Evolutionary conservation across 345 rosid species (phyloP).

Genomic region (Eucalyptus microcorys): DNA sequence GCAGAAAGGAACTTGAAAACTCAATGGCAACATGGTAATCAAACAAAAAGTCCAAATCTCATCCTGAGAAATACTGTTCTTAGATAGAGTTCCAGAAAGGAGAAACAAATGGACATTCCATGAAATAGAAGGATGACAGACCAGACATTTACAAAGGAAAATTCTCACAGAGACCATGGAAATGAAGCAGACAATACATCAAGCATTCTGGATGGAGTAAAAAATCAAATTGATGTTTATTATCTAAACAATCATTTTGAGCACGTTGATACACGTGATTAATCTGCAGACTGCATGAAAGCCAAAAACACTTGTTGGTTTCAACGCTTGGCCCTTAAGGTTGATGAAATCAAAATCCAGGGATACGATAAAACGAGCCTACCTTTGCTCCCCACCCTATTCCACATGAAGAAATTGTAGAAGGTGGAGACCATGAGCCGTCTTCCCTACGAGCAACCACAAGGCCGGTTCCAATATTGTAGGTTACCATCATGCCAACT

Average conservation of each 20-base stretch:
- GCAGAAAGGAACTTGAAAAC: neutral
- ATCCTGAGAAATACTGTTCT: neutral
- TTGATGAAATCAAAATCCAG: neutral
- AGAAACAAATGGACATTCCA: neutral
- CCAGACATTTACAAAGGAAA: neutral
- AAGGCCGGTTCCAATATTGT: constrained; percentile 87
- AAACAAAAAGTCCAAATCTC: neutral
- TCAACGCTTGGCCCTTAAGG: neutral
- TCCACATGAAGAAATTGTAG: constrained; percentile 87
- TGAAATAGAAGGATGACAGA: neutral
- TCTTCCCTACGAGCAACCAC: constrained; percentile 82
- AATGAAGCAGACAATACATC: neutral
- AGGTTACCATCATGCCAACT: constrained; percentile 85
- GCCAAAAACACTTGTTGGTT: neutral
- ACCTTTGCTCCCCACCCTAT: constrained; percentile 99
- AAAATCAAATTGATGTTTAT: neutral
- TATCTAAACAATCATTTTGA: neutral
- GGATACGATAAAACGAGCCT: neutral
- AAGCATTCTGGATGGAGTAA: neutral
- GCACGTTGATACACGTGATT: neutral
- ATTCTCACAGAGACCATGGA: neutral
- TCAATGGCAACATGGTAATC: neutral
- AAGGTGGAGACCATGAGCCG: constrained; percentile 97
- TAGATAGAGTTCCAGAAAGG: neutral
- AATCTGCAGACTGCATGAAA: neutral